Evolutionary conservation across 345 rosid genomes (phyloP).

Genomic region (Rhodomyrtus tomentosa): DNA sequence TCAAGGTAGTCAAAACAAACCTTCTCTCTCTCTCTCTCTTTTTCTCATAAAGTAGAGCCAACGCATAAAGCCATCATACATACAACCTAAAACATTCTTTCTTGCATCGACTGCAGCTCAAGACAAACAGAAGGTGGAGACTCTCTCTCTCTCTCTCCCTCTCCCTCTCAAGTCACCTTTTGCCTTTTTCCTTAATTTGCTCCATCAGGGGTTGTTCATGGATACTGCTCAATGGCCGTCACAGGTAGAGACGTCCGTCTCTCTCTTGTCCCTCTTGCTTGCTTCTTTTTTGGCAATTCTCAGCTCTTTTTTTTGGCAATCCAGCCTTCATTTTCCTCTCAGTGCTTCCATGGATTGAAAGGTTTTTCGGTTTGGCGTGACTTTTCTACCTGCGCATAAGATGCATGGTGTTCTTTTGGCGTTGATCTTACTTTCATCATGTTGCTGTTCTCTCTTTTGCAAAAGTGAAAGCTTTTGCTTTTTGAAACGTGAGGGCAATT

Average conservation of each 20-base stretch:
- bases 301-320: neutral
- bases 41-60: neutral
- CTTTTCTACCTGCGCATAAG: neutral
- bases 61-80: slow-evolving; percentile 24
- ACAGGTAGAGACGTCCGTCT: slow-evolving; percentile 13
- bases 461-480: neutral
- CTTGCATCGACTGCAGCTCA: slow-evolving; percentile 4
- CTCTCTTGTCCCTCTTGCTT: neutral
- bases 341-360: neutral
- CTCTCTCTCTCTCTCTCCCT: slow-evolving; percentile 6
- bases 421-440: neutral
- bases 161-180: slow-evolving; percentile 3
- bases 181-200: neutral
- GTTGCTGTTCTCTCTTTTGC: neutral
- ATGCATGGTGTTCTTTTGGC: neutral
- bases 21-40: neutral
- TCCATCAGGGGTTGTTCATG: slow-evolving; percentile 41
- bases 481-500: neutral
- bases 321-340: neutral
- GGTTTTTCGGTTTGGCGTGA: neutral
- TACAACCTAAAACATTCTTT: slow-evolving; percentile 21
- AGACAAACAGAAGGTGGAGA: neutral
- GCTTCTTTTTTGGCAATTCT: neutral
- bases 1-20: neutral
- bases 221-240: slow-evolving; percentile 97